Percentiles rank a stretch among this genome's conserved stretches.
phyloP scores from a whole-genome alignment of 768 basidiomycete species.

The Trametes punicea region DNA sequence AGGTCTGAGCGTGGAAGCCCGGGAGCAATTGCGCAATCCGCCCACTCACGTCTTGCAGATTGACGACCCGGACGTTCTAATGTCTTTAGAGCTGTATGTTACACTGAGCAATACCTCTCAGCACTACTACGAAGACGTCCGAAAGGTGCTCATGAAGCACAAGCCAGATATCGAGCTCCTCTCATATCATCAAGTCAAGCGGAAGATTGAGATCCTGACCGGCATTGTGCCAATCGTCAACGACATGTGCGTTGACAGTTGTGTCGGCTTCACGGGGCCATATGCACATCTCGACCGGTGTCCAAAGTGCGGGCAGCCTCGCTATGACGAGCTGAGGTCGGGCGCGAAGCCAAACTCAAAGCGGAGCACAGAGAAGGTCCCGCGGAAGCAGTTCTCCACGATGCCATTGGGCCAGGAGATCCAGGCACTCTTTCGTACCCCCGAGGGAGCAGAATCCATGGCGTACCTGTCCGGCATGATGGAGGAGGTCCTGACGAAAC shows the following conservation, averaged over 20 bases:
- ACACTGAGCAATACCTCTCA: neutral
- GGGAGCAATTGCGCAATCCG: neutral
- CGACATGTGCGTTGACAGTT: neutral
- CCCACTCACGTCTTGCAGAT: neutral
- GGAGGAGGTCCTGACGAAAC: neutral
- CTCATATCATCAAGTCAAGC: neutral
- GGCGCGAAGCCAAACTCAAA: neutral
- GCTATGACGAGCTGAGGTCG: slow-evolving; percentile 12
- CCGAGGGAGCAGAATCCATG: slow-evolving; percentile 13
- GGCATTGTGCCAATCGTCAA: neutral
- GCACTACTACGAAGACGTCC: neutral
- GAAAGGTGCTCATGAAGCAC: neutral
- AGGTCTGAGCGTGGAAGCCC: neutral
- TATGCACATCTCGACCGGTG: slow-evolving; percentile 13
- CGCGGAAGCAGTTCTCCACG: slow-evolving; percentile 19
- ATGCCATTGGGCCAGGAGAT: slow-evolving; percentile 22
- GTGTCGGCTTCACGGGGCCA: neutral
- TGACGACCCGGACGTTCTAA: neutral
- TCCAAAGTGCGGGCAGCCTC: slow-evolving; percentile 13
- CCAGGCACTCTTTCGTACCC: slow-evolving; percentile 18
- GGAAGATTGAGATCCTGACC: neutral
- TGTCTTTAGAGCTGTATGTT: neutral
- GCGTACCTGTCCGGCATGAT: slow-evolving; percentile 6
- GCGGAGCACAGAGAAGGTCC: slow-evolving; percentile 2
- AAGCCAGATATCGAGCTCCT: neutral